Evolutionary conservation across 1,139 yeast genomes (phyloP).

Genomic region (Scheffersomyces insectosa): DNA sequence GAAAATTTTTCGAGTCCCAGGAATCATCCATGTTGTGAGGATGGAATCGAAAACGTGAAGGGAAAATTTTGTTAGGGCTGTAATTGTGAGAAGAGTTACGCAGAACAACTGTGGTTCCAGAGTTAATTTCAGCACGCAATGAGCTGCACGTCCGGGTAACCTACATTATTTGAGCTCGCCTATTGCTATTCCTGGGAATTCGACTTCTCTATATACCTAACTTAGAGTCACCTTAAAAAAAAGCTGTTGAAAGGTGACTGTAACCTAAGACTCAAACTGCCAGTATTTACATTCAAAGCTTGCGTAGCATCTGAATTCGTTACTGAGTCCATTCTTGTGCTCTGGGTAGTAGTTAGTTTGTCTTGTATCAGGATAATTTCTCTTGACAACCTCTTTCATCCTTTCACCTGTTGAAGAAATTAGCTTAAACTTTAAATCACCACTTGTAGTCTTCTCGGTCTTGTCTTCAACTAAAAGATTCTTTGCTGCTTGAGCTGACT

Average conservation of each 20-base stretch:
- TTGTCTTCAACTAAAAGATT: slow-evolving; percentile 50
- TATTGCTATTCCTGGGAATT: too few relatives aligned
- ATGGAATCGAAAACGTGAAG: slow-evolving; percentile 8
- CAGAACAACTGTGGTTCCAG: not conserved
- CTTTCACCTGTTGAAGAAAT: slow-evolving; percentile 87
- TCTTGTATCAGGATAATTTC: slow-evolving; percentile 62
- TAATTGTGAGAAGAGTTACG: not conserved
- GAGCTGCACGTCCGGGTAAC: slow-evolving; percentile 9
- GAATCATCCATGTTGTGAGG: not conserved
- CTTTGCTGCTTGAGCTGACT: slow-evolving; percentile 70
- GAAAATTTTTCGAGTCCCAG: not conserved
- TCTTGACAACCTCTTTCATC: slow-evolving; percentile 62
- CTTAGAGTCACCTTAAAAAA: too few relatives aligned
- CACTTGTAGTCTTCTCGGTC: slow-evolving; percentile 34
- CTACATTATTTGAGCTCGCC: not conserved
- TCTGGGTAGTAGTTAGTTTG: slow-evolving; percentile 73
- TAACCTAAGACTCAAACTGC: slow-evolving; percentile 24
- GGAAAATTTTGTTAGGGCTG: slow-evolving; percentile 7
- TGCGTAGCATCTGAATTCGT: slow-evolving; percentile 86
- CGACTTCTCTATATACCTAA: too few relatives aligned
- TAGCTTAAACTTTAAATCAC: slow-evolving; percentile 49
- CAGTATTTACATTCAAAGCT: slow-evolving; percentile 55
- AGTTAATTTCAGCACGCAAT: slow-evolving; percentile 3
- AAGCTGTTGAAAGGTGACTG: not conserved
- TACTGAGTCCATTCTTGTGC: slow-evolving; percentile 82